Base-by-base conservation (phyloP, 1,284 basidiomycete species). In the Anthracocystis setariae region DNA sequence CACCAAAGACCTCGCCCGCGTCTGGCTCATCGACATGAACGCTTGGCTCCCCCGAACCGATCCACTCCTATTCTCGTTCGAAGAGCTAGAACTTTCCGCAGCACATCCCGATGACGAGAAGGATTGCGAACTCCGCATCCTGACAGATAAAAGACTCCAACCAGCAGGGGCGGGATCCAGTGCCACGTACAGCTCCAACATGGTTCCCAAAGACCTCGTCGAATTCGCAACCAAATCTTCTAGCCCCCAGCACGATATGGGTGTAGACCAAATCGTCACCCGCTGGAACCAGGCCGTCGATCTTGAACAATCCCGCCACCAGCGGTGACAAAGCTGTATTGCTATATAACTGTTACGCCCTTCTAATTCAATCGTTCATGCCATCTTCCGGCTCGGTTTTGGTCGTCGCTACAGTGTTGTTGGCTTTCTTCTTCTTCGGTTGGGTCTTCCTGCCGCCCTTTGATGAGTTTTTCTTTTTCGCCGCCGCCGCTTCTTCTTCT, bases 181-280 rank as follows among this genome's bases (percentile, higher is more conserved):
- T n/a, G 67, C 67, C 10, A 86, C 87, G 1, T 87, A 93, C 78
- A 90, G 91, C 70, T 90, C 92, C 77, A 97, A 96, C 80, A 95
- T 95, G 91, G 87, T 95, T 17, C 95, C 94, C 2, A 86, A 92
- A 38, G 94, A 98, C 78, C 91, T 92, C 13, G 85, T 96, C 20
- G 88, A 87, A 51, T 84, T 95, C 79, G 90, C 91, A 24, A 40
- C 49, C 17, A 18, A 35, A 8, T 39, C 49, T 5, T 3, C 9
- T 17, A 18, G 24, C 21, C 8, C 9, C 23, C 9, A 25, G 9
- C 17, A 17, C 17, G 35, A 40, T 3, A 55, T 60, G 46, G 51
- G 56, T 1, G 46, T 71, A 5, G 67, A 71, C 27, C 61, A 71
- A 20, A 54, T 71, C 21, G 67, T 71, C 2, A 27, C 47, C 13